Conservation (phyloP, 2,329 filamentous ascomycete genomes). For the Paracoccidioides lutzii region DNA sequence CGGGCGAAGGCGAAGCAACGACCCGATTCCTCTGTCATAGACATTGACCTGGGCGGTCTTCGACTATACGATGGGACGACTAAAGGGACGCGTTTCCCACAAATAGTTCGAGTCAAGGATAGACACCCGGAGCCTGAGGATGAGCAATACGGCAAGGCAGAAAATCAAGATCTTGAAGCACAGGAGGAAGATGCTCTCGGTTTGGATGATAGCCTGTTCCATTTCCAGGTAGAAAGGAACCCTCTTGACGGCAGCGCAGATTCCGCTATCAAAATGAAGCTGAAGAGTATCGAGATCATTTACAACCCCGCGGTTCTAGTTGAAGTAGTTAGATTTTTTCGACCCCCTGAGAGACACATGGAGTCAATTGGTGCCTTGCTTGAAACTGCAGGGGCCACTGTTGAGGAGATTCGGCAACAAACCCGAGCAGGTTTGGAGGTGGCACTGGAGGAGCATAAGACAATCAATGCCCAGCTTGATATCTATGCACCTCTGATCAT, state of each 20-base stretch:
- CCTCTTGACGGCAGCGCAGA: conserved; percentile 88
- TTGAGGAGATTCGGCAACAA: conserved; percentile 88
- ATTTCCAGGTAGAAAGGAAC: conserved; percentile 85
- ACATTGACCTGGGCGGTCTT: conserved; percentile 82
- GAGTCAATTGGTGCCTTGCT: conserved; percentile 93
- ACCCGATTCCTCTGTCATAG: conserved; percentile 78
- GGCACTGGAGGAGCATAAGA: conserved; percentile 94
- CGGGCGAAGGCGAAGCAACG: conserved; percentile 79
- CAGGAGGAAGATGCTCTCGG: conserved; percentile 32
- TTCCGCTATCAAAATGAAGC: conserved; percentile 73
- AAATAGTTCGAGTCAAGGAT: conserved; percentile 93
- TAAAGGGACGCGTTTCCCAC: conserved; percentile 75
- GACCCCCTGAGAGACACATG: conserved; percentile 93
- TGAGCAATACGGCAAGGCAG: conserved; percentile 36
- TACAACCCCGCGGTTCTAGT: conserved; percentile 93
- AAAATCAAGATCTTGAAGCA: conserved; percentile 28
- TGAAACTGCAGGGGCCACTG: conserved; percentile 89
- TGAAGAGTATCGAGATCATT: conserved; percentile 92
- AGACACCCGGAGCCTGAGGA: conserved; percentile 44
- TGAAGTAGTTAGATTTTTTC: conserved; percentile 87
- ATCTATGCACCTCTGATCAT: conserved; percentile 94
- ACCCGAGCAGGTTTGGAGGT: conserved; percentile 93
- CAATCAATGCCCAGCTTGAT: conserved; percentile 89
- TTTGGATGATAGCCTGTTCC: conserved; percentile 69
- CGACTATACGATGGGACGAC: conserved; percentile 95